Conservation (phyloP, 2,329 filamentous ascomycete genomes). For the Botrytis hyacinthi region DNA sequence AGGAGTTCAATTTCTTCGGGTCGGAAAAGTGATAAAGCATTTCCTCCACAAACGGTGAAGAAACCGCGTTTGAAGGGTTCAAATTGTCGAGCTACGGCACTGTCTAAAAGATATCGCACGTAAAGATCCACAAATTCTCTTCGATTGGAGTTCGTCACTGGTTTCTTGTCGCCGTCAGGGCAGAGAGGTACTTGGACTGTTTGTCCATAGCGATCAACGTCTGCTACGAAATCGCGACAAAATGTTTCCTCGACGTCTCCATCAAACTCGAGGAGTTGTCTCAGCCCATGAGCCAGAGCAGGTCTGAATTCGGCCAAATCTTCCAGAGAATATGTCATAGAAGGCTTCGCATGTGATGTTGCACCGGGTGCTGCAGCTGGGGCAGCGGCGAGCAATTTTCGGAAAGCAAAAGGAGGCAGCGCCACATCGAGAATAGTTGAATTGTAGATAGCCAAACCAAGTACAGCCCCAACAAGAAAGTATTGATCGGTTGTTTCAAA, state of each 20-base stretch:
- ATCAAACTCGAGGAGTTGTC: conserved; percentile 75
- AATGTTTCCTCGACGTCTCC: conserved; percentile 81
- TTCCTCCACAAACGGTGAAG: conserved; percentile 86
- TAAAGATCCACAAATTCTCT: conserved; percentile 86
- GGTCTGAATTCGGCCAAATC: conserved; percentile 83
- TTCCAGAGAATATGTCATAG: conserved; percentile 72
- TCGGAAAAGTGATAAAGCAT: conserved; percentile 81
- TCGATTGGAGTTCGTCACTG: conserved; percentile 81
- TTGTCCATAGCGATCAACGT: conserved; percentile 74
- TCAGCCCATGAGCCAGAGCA: conserved; percentile 69
- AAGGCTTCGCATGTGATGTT: conserved; percentile 55
- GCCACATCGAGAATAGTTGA: conserved; percentile 89
- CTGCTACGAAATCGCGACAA: conserved; percentile 76
- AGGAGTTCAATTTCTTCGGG: conserved; percentile 90
- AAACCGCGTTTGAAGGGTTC: conserved; percentile 94
- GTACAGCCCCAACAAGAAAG: conserved; percentile 81
- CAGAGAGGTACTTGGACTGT: conserved; percentile 67
- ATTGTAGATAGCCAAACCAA: conserved; percentile 91
- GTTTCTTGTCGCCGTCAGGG: conserved; percentile 65
- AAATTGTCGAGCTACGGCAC: conserved; percentile 75
- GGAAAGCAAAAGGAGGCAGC: conserved; percentile 83
- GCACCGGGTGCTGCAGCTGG: conserved; percentile 58
- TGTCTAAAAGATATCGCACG: conserved; percentile 76
- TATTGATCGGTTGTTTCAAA: conserved; percentile 92
- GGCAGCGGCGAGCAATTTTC: conserved; percentile 77